Conservation (phyloP, 305 asterid genomes). For the Solanum hybrid region DNA sequence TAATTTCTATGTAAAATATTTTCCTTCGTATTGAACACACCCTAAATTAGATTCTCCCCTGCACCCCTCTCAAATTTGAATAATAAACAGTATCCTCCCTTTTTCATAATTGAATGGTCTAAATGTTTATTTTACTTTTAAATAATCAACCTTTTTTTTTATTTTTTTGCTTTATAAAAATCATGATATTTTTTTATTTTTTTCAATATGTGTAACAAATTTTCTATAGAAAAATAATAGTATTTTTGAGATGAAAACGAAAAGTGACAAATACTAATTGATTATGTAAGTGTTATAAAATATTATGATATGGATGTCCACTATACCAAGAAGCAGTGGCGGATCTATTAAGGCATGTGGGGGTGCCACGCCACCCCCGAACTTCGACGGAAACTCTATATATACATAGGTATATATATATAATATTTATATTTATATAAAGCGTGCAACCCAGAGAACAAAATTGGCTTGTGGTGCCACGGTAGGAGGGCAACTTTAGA, state of each 20-base stretch:
- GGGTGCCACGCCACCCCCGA: no score
- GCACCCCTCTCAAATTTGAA: neutral
- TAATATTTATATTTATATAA: no score
- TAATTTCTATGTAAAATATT: no score
- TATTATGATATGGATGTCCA: no score
- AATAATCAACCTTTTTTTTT: neutral
- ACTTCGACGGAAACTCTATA: no score
- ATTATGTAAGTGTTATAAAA: neutral
- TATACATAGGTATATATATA: no score
- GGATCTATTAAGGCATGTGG: no score
- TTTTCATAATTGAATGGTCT: neutral
- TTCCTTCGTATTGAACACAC: neutral
- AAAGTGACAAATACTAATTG: neutral
- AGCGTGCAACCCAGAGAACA: no score
- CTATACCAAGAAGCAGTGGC: no score
- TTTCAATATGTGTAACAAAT: neutral
- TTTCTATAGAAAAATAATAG: neutral
- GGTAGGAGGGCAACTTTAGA: no score
- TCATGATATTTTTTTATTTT: neutral
- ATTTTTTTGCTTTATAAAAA: neutral
- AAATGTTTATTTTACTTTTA: neutral
- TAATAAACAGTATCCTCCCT: neutral
- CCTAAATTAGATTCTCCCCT: neutral
- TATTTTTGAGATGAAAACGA: neutral
- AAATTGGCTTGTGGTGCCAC: no score